Evolutionary conservation across 257 asterid species (phyloP).

Genomic region (Parsonsia alboflavescens): DNA sequence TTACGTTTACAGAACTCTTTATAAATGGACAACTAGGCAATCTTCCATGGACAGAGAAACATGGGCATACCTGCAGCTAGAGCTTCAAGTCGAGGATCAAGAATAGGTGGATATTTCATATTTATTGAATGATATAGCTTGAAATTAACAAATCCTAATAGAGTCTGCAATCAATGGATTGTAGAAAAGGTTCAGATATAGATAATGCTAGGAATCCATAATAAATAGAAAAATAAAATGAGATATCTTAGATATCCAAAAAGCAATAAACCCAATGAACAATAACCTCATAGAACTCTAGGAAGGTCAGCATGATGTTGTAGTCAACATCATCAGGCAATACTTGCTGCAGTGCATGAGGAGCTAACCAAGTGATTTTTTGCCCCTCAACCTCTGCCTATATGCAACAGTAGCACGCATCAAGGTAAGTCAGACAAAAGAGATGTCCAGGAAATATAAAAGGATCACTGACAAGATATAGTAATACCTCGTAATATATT

Average conservation of each 20-base stretch:
- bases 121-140: conserved; percentile 71
- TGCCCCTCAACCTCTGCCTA: conserved; percentile 97
- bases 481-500: conserved; percentile 77
- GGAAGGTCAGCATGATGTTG: conserved; percentile 77
- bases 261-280: not conserved
- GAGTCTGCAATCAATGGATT: conserved; percentile 54
- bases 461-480: not conserved
- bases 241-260: not conserved
- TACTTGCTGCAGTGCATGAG: conserved; percentile 96
- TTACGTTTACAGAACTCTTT: not conserved
- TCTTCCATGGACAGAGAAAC: not conserved
- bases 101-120: conserved; percentile 83
- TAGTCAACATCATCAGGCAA: conserved; percentile 83
- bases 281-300: conserved; percentile 86
- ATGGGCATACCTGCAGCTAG: conserved; percentile 66
- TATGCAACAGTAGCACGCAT: not conserved
- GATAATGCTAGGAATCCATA: not conserved
- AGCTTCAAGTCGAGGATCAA: conserved; percentile 83
- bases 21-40: not conserved
- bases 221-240: not conserved
- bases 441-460: conserved; percentile 13
- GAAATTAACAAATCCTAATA: conserved; percentile 66
- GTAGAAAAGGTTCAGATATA: not conserved
- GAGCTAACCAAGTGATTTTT: conserved; percentile 93
- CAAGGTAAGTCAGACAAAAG: conserved; percentile 9